Conservation (phyloP, 1,284 basidiomycete species). For the Sanghuangporus sanghuang region DNA sequence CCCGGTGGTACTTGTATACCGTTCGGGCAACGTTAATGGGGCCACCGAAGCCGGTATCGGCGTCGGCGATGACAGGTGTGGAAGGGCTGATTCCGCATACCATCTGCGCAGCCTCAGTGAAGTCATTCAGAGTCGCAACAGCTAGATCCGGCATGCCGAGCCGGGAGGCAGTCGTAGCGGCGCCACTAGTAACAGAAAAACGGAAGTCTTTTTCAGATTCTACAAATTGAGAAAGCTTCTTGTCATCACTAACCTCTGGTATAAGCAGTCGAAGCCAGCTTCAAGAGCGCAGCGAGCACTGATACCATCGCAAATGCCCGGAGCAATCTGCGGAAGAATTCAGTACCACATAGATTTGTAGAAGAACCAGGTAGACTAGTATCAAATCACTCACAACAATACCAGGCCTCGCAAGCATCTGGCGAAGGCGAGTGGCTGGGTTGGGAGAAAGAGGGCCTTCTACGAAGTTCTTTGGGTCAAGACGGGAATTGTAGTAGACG, state of each 20-base stretch:
- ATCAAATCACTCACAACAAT: slow-evolving; percentile 48
- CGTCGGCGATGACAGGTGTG: slow-evolving; percentile 73
- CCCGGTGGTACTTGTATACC: slow-evolving; percentile 62
- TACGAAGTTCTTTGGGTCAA: slow-evolving; percentile 64
- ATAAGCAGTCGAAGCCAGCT: slow-evolving; percentile 71
- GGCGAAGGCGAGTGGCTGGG: slow-evolving; percentile 65
- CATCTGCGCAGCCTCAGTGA: slow-evolving; percentile 52
- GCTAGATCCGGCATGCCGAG: slow-evolving; percentile 77
- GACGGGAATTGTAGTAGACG: slow-evolving; percentile 50
- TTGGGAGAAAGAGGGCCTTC: slow-evolving; percentile 63
- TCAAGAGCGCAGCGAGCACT: slow-evolving; percentile 74
- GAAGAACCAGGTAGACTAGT: no score
- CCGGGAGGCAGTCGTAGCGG: slow-evolving; percentile 72
- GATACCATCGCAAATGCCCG: slow-evolving; percentile 80
- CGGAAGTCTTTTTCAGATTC: not conserved
- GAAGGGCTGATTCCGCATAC: slow-evolving; percentile 60
- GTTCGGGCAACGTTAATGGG: slow-evolving; percentile 75
- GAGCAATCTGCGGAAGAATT: slow-evolving; percentile 46
- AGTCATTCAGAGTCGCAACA: slow-evolving; percentile 77
- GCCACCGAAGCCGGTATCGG: slow-evolving; percentile 79
- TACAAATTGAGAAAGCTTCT: not conserved
- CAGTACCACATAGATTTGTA: not conserved
- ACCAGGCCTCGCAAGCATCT: slow-evolving; percentile 71
- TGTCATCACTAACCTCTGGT: slow-evolving; percentile 44
- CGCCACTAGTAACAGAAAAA: slow-evolving; percentile 38